Percentiles rank a stretch among this genome's conserved stretches.
Conservation (phyloP, 768 basidiomycete genomes). For the Mycena belliarum region DNA sequence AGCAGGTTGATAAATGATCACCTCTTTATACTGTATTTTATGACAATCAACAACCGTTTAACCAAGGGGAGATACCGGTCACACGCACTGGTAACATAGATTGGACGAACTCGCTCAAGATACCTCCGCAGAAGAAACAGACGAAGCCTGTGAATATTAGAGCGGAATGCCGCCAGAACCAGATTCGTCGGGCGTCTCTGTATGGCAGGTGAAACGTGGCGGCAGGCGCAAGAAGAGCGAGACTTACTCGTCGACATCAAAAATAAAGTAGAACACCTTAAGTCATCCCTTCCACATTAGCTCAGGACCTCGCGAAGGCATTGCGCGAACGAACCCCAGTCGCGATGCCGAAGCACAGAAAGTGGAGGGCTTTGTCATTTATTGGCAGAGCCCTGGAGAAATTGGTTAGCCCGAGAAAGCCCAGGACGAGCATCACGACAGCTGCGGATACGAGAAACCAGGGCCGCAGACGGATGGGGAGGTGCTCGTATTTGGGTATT, state of each 20-base stretch:
- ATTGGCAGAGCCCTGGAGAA: slow-evolving; percentile 62
- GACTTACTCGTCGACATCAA: slow-evolving; percentile 85
- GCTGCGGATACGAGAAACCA: slow-evolving; percentile 81
- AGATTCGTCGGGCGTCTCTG: slow-evolving; percentile 77
- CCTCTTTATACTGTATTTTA: slow-evolving; percentile 17
- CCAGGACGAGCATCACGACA: slow-evolving; percentile 67
- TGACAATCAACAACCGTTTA: background rate
- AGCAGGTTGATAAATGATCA: background rate
- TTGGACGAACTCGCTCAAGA: slow-evolving; percentile 82
- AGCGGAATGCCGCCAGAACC: slow-evolving; percentile 81
- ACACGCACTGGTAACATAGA: slow-evolving; percentile 67
- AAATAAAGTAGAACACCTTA: slow-evolving; percentile 81
- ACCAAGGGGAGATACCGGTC: background rate
- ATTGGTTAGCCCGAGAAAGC: slow-evolving; percentile 78
- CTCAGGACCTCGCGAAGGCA: too few species aligned
- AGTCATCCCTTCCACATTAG: too few species aligned
- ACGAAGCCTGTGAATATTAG: slow-evolving; percentile 67
- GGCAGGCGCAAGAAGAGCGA: background rate
- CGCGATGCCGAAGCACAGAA: slow-evolving; percentile 72
- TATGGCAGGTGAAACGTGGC: background rate
- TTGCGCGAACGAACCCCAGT: slow-evolving; percentile 40
- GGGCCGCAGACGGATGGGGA: slow-evolving; percentile 70
- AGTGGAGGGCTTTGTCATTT: slow-evolving; percentile 80
- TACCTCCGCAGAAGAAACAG: slow-evolving; percentile 79
- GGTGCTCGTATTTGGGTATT: slow-evolving; percentile 66